Percentiles rank a stretch among this genome's conserved stretches.
Conservation (phyloP, 768 basidiomycete species). For the Tricholoma hemisulphureum region DNA sequence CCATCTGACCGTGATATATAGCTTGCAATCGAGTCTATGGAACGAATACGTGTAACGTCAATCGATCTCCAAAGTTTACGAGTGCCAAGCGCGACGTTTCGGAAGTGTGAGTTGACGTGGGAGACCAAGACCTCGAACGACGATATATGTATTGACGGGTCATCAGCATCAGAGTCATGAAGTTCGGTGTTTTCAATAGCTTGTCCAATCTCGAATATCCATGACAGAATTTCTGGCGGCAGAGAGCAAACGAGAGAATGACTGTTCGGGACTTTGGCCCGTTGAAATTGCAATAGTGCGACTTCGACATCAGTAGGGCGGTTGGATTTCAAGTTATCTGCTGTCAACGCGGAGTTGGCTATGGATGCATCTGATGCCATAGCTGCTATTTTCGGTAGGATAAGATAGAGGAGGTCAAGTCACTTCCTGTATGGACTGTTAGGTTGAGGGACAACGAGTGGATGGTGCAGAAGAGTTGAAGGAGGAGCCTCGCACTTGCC, state of each 20-base stretch:
- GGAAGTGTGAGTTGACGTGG: constrained; percentile 40
- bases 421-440: neutral
- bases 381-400: neutral
- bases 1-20: constrained; percentile 36
- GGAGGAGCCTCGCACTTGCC: neutral
- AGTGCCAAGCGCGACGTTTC: constrained; percentile 36
- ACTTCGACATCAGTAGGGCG: neutral
- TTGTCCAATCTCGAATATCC: constrained; percentile 32
- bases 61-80: constrained; percentile 43
- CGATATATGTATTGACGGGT: neutral
- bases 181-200: constrained; percentile 6
- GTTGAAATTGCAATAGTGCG: neutral
- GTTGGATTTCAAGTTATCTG: neutral
- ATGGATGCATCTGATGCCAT: neutral
- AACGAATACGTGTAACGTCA: constrained; percentile 20
- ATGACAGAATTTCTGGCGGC: constrained; percentile 33
- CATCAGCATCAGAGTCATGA: constrained; percentile 3
- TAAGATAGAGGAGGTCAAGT: neutral
- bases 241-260: constrained; percentile 19
- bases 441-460: neutral
- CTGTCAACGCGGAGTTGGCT: neutral
- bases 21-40: constrained; percentile 20
- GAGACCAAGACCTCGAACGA: constrained; percentile 40
- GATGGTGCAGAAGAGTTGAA: neutral
- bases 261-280: constrained; percentile 4